Evolutionary conservation across 208 protist species (phyloP).

Genomic region (Herpetomonas samuelpessoai): DNA sequence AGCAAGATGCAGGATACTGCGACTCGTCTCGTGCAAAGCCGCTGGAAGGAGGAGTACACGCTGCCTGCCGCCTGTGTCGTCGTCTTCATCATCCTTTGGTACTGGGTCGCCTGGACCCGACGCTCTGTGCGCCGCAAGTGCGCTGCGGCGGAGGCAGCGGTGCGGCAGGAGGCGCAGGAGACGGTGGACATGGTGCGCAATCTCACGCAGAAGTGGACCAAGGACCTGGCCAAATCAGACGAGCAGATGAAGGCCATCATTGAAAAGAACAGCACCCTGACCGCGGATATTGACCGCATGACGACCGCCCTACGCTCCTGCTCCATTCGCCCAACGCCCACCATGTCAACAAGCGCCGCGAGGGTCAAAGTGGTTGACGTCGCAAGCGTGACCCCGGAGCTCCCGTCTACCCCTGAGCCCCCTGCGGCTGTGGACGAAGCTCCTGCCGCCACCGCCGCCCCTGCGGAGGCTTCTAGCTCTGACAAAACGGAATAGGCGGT

Average conservation of each 20-base stretch:
- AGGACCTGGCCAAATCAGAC: constrained; percentile 53
- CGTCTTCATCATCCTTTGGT: constrained; percentile 65
- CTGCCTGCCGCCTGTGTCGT: constrained; percentile 51
- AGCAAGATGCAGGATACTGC: constrained; percentile 56
- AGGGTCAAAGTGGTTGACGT: background rate
- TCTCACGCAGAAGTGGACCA: constrained; percentile 58
- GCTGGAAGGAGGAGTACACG: constrained; percentile 71
- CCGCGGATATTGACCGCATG: constrained; percentile 78
- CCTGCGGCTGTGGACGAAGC: too few species aligned
- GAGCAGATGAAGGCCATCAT: constrained; percentile 73
- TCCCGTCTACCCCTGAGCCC: background rate
- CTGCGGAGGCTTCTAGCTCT: too few species aligned
- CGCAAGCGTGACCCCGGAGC: background rate
- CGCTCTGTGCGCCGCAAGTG: constrained; percentile 62
- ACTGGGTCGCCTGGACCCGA: constrained; percentile 58
- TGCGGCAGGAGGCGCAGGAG: constrained; percentile 58
- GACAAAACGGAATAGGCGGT: too few species aligned
- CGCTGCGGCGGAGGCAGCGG: constrained; percentile 28
- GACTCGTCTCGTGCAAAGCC: constrained; percentile 51
- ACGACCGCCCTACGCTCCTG: constrained; percentile 74
- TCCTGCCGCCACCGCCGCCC: too few species aligned
- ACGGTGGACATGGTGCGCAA: constrained; percentile 44
- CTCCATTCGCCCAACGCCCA: constrained; percentile 33
- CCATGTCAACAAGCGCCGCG: background rate
- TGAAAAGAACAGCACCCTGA: constrained; percentile 80